Conservation (phyloP, 1,284 basidiomycete genomes). For the Stygiomarasmius scandens region DNA sequence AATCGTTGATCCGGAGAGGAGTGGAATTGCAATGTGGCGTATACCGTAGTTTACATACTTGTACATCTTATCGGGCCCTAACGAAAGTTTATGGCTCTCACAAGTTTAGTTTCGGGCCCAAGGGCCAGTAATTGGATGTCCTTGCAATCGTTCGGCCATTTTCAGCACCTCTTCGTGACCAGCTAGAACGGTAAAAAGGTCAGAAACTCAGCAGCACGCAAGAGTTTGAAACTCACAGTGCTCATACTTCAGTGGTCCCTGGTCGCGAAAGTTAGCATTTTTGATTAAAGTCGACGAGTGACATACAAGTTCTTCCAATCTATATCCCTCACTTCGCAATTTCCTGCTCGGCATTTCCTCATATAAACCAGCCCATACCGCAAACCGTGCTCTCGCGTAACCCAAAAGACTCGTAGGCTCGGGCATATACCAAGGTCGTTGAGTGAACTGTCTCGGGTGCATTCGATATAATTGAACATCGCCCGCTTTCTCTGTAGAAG, state of each 20-base stretch:
- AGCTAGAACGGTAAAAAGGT: neutral
- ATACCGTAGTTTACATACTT: neutral
- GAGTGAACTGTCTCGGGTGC: conserved; percentile 29
- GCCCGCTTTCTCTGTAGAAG: neutral
- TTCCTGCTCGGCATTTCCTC: conserved; percentile 6
- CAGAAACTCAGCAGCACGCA: neutral
- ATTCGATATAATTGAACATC: conserved; percentile 6
- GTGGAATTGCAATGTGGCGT: conserved; percentile 3
- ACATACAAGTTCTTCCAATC: conserved; percentile 11
- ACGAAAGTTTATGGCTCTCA: too few species aligned
- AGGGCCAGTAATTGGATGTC: neutral
- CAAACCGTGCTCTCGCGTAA: conserved; percentile 18
- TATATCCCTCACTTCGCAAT: conserved; percentile 15
- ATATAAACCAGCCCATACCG: conserved; percentile 35
- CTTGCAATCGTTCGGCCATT: neutral
- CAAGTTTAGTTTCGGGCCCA: neutral
- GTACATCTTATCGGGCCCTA: too few species aligned
- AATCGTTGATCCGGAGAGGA: neutral
- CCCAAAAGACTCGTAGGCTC: conserved; percentile 26
- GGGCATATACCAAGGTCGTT: conserved; percentile 48
- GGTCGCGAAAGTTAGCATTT: neutral
- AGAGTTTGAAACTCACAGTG: neutral
- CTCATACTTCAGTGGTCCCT: neutral
- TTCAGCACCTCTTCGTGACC: neutral
- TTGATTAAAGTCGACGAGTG: neutral